Evolutionary conservation across 805 yeast genomes (phyloP).

Genomic region (Candida schatavii): DNA sequence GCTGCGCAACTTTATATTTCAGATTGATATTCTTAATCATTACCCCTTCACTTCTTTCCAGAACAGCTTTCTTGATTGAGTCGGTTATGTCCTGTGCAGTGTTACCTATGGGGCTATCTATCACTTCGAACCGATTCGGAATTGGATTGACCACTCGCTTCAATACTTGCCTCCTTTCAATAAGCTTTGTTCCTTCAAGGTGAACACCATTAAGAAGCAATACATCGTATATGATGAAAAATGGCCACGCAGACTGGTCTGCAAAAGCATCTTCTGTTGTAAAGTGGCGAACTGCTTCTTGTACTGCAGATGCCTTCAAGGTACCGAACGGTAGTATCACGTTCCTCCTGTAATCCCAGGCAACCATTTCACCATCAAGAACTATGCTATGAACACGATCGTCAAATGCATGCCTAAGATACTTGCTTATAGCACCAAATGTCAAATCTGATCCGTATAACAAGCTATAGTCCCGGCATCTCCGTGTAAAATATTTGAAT

Average conservation of each 20-base stretch:
- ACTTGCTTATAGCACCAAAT: conserved; percentile 54
- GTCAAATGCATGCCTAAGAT: conserved; percentile 42
- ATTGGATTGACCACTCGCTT: conserved; percentile 42
- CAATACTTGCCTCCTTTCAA: conserved; percentile 54
- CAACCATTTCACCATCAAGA: conserved; percentile 92
- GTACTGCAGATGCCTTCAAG: conserved; percentile 66
- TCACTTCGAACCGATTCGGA: conserved; percentile 48
- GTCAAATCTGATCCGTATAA: conserved; percentile 58
- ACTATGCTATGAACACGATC: conserved; percentile 39
- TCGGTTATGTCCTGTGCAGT: conserved; percentile 52
- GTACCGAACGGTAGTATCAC: conserved; percentile 76
- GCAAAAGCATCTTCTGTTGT: conserved; percentile 33
- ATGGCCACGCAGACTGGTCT: conserved; percentile 44
- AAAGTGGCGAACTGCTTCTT: conserved; percentile 43
- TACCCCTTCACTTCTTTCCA: conserved; percentile 73
- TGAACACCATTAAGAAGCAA: conserved; percentile 66
- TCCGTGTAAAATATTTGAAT: conserved; percentile 58
- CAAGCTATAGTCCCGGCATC: conserved; percentile 69
- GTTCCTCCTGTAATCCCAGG: conserved; percentile 63
- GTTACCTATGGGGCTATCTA: conserved; percentile 37
- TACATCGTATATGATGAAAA: conserved; percentile 69
- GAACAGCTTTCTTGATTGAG: conserved; percentile 58
- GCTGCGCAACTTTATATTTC: conserved; percentile 57
- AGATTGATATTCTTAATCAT: conserved; percentile 65
- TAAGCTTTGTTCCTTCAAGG: conserved; percentile 52